These are phyloP conservation scores for Apiospora sp. DNA, from an alignment of 2,329 filamentous ascomycete genomes.

Conservation along the genomic window DNA sequence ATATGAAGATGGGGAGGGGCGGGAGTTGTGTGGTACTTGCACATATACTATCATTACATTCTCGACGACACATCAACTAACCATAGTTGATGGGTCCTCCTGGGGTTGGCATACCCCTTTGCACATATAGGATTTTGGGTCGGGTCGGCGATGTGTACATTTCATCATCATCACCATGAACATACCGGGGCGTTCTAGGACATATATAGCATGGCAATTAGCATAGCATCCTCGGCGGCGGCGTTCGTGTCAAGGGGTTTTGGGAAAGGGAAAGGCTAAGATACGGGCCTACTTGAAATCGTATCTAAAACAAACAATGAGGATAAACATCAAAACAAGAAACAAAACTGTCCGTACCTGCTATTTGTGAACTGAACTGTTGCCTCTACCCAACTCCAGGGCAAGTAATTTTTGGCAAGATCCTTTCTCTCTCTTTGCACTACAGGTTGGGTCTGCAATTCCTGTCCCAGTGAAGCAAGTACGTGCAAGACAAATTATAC, in stretches of 20 bases:
- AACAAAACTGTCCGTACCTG: neutral
- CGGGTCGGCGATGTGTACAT: neutral
- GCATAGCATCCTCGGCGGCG: neutral
- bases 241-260: neutral
- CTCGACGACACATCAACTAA: neutral
- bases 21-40: neutral
- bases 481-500: neutral
- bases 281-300: neutral
- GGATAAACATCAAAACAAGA: neutral
- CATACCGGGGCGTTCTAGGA: neutral
- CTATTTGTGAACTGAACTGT: neutral
- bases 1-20: neutral
- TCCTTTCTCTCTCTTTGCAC: too few relatives aligned
- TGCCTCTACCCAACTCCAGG: neutral
- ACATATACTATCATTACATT: neutral
- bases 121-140: neutral
- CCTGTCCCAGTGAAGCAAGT: neutral
- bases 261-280: neutral
- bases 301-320: constrained; percentile 8
- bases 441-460: neutral
- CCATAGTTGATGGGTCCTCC: neutral
- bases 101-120: neutral
- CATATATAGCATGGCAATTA: neutral
- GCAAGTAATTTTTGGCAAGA: too few relatives aligned
- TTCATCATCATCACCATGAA: neutral